Base-by-base conservation (phyloP, 805 yeast genomes). In the Candida morakotiae region DNA sequence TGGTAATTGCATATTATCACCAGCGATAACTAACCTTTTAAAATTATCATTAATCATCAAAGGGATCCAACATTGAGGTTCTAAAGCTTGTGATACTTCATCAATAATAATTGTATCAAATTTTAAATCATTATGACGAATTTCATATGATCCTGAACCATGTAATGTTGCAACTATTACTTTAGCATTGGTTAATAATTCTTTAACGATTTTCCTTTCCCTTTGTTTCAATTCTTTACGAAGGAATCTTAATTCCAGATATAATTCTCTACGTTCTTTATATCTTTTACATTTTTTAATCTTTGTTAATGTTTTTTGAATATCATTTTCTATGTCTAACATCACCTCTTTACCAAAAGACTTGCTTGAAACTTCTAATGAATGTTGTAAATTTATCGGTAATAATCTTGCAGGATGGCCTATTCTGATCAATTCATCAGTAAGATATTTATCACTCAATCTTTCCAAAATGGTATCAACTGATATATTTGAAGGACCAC, bases 51-150 rank as follows among this genome's bases (percentile, higher is more conserved):
- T 91, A 26, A 75, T 73, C 3, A 87, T 68, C 5, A 93, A 43
- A 1, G 98, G 97, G 17, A 91, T 88, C 97, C 97, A 89, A 51
- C 97, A 88, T 47, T 91, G 95, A 1, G 97, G 95, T 52, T 91
- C 96, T 38, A 91, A 61, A 9, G 96, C 74, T 57, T 91, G 98
- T 0, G 97, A 87, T 0, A 91, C 96, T 58, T 91, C 98, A 60
- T 91, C 98, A 24, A 91, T 89, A 9, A 93, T 84, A 22, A 91
- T 67, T 0, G 95, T 79, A 45, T 86, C 87, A 52, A 91, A 87
- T 9, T 79, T 53, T 3, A 68, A 63, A 19, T 57, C 55, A 2
- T 56, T 60, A 6, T 26, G 31, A 17, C 50, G 44, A 8, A 88
- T 58, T 34, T 83, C 88, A 48, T 79, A 67, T 0, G 87, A 69